phyloP scores from a whole-genome alignment of 2,329 filamentous ascomycete species.

The Alternaria burnsii region DNA sequence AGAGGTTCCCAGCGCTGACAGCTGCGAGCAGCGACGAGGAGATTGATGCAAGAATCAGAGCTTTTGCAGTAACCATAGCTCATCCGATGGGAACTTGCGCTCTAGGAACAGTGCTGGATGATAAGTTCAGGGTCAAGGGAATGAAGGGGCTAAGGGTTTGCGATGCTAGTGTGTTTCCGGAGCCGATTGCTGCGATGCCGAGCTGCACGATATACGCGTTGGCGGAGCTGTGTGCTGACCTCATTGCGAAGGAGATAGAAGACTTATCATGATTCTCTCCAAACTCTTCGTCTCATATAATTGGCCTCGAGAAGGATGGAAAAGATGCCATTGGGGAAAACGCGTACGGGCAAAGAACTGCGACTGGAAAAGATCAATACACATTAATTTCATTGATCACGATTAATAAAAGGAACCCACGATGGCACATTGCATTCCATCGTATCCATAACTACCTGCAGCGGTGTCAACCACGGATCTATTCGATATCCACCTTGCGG shows the following conservation, averaged over 20 bases:
- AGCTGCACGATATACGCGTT: slow-evolving; percentile 31
- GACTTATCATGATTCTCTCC: not conserved
- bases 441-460: not conserved
- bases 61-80: slow-evolving; percentile 11
- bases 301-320: not conserved
- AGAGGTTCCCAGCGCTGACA: slow-evolving; percentile 14
- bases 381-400: not conserved
- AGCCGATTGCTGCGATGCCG: slow-evolving; percentile 33
- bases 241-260: slow-evolving; percentile 17
- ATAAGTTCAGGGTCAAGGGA: slow-evolving; percentile 23
- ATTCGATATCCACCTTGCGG: slow-evolving; percentile 62
- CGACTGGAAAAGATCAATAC: not conserved
- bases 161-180: slow-evolving; percentile 30
- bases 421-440: not conserved
- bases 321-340: not conserved
- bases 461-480: slow-evolving; percentile 17
- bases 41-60: slow-evolving; percentile 32
- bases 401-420: not conserved
- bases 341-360: too few relatives aligned
- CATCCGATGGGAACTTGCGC: slow-evolving; percentile 32
- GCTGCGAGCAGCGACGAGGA: slow-evolving; percentile 31
- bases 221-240: slow-evolving; percentile 33
- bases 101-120: slow-evolving; percentile 29
- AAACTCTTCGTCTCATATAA: not conserved
- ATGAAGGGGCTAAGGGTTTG: slow-evolving; percentile 21